Evolutionary conservation across 192 early-diverging fungal species (phyloP).

Genomic region (Allomyces macrogynus): DNA sequence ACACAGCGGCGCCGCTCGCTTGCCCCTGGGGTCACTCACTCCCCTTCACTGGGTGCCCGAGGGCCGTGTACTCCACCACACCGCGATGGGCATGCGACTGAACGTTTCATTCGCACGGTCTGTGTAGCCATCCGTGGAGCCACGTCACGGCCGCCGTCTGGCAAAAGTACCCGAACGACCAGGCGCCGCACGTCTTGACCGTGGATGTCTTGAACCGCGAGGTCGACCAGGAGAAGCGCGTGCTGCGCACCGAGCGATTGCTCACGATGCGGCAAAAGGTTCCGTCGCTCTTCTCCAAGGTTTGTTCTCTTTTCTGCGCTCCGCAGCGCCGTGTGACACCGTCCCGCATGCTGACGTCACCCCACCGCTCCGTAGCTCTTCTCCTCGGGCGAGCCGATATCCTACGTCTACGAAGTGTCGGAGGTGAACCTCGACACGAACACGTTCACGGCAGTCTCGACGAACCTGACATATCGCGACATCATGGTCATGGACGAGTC

Average conservation of each 20-base stretch:
- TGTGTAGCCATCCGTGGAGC: conserved; percentile 48
- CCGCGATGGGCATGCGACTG: too few species aligned
- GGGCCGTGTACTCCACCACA: too few species aligned
- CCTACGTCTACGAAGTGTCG: conserved; percentile 79
- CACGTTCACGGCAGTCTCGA: conserved; percentile 50
- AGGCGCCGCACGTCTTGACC: conserved; percentile 71
- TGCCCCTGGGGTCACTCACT: too few species aligned
- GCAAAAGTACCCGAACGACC: conserved; percentile 94
- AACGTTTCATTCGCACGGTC: too few species aligned
- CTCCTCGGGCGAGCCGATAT: conserved; percentile 27
- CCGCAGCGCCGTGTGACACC: background rate
- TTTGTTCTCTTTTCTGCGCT: conserved; percentile 13
- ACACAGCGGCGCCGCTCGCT: too few species aligned
- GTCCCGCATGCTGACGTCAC: background rate
- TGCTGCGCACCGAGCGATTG: conserved; percentile 78
- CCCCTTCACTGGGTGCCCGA: too few species aligned
- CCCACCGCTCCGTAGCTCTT: conserved; percentile 5
- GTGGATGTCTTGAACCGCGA: conserved; percentile 71
- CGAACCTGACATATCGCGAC: conserved; percentile 73
- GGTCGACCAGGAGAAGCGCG: conserved; percentile 60
- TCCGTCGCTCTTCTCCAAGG: conserved; percentile 47
- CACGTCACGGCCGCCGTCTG: conserved; percentile 71
- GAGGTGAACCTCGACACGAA: conserved; percentile 59
- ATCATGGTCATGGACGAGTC: conserved; percentile 68
- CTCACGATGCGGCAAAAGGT: conserved; percentile 69